Base-by-base conservation (phyloP, 768 basidiomycete genomes). In the Xanthoconium stramineum region DNA sequence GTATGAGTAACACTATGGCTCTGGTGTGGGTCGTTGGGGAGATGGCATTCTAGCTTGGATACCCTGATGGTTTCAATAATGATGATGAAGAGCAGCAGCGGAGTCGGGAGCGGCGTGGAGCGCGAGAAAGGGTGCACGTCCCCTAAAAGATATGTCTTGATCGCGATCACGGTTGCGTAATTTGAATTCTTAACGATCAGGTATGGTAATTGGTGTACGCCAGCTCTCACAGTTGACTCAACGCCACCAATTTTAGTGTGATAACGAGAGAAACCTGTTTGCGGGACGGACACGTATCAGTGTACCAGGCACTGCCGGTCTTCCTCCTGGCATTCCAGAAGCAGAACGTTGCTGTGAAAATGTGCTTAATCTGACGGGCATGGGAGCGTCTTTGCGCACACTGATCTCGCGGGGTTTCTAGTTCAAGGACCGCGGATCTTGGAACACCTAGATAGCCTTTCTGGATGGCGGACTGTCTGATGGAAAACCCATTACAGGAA, bases 381-480 rank as follows among this genome's bases (percentile, higher is more conserved):
- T 11, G 6, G 40, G 24, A 24, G 6, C 24, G 20, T 43, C 19
- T 43, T 44, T 29, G 29, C 17, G 24, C 20, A 47, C 19, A 12
- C 10, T 24, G 24, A 24, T 24, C 47, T 48, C 47, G 47, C 47
- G 47, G 47, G 20, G 47, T 48, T 48, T 48, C 20, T 48, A 37
- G 24, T 24, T 24, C 28, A 24, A 6, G 38, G 2, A 36, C 51
- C 60, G 60, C 61, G 66, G 63, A 66, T 66, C 65, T 66, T 15
- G 52, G 35, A 61, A 52, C 47, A n/a, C 2, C 11, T 35, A 67
- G 65, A 66, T 66, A 59, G 52, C 56, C 65, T 66, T 53, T 46
- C 24, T 20, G 12, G 6, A 35, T 15, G 28, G 33, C 55, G 17
- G 58, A 19, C 50, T 30, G 13, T 45, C 47, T 52, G 56, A 59